phyloP scores from a whole-genome alignment of 495 filamentous ascomycete genomes.

The Penicillium mononematosum region DNA sequence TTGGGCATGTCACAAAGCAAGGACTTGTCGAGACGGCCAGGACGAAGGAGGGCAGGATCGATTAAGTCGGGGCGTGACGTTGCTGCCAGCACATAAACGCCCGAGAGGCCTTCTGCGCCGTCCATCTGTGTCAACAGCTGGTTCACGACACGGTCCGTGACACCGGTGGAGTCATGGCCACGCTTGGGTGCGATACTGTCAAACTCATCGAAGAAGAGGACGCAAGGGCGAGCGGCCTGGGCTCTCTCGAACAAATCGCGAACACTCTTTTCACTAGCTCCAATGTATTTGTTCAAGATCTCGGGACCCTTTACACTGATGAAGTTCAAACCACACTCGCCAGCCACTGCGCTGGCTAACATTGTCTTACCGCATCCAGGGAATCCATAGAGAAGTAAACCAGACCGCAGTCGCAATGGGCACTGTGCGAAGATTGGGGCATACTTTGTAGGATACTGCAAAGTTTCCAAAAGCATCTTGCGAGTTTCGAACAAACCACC shows the following conservation, averaged over 20 bases:
- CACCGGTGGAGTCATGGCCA: constrained; percentile 93
- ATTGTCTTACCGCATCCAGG: constrained; percentile 96
- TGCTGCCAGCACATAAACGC: constrained; percentile 93
- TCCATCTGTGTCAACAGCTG: constrained; percentile 99
- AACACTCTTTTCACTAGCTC: constrained; percentile 91
- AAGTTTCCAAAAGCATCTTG: constrained; percentile 82
- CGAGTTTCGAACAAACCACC: constrained; percentile 85
- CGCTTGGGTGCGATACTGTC: constrained; percentile 96
- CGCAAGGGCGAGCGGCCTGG: constrained; percentile 81
- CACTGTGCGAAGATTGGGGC: constrained; percentile 96
- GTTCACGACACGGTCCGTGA: constrained; percentile 98
- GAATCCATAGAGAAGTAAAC: constrained; percentile 88
- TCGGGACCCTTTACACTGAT: constrained; percentile 98
- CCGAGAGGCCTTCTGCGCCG: constrained; percentile 88
- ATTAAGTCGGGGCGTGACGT: constrained; percentile 90
- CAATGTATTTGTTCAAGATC: constrained; percentile 98
- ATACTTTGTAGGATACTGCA: constrained; percentile 97
- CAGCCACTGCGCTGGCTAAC: constrained; percentile 87
- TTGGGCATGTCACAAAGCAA: constrained; percentile 84
- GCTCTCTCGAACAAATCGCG: constrained; percentile 93
- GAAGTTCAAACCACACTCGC: constrained; percentile 95
- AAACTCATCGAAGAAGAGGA: constrained; percentile 98
- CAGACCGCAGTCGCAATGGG: constrained; percentile 87
- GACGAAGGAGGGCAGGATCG: constrained; percentile 85
- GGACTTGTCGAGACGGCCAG: constrained; percentile 87